A percentile compares a stretch with the other conserved stretches of the same genome.
Evolutionary conservation across 176 grass and related monocot genomes (phyloP).

Genomic region (Elymus sibiricus): DNA sequence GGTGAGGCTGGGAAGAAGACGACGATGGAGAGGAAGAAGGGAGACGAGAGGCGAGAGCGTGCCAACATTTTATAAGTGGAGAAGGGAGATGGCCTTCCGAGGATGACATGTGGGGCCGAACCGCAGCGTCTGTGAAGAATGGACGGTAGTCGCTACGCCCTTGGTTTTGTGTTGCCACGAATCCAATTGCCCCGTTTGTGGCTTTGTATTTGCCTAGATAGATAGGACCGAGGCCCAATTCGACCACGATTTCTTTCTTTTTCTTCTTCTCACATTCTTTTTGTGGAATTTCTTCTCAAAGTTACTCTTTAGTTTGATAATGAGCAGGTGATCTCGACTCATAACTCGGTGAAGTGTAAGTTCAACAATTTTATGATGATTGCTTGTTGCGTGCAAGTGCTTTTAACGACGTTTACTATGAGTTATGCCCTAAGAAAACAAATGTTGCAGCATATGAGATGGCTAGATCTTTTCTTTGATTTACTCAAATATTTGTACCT

Average conservation of each 20-base stretch:
- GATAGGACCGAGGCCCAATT: no score
- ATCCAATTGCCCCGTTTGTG: neutral
- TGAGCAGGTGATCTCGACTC: neutral
- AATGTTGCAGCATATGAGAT: no score
- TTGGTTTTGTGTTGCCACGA: neutral
- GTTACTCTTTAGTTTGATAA: neutral
- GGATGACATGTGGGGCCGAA: neutral
- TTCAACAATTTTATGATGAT: no score
- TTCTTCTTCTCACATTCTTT: neutral
- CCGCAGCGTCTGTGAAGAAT: neutral
- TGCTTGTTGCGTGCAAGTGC: no score
- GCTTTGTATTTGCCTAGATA: neutral
- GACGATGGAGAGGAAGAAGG: neutral
- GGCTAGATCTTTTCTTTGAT: no score
- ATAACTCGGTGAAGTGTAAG: no score
- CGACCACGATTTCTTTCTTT: neutral
- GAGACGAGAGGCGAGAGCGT: neutral
- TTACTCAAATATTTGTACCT: no score
- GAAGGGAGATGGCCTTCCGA: neutral
- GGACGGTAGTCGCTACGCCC: neutral
- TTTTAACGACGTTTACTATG: neutral
- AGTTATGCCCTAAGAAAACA: neutral
- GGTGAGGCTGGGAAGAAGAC: conserved; percentile 3
- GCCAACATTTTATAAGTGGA: neutral
- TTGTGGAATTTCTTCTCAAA: no score